Conservation (phyloP, 805 yeast genomes). For the Candida succiphila region DNA sequence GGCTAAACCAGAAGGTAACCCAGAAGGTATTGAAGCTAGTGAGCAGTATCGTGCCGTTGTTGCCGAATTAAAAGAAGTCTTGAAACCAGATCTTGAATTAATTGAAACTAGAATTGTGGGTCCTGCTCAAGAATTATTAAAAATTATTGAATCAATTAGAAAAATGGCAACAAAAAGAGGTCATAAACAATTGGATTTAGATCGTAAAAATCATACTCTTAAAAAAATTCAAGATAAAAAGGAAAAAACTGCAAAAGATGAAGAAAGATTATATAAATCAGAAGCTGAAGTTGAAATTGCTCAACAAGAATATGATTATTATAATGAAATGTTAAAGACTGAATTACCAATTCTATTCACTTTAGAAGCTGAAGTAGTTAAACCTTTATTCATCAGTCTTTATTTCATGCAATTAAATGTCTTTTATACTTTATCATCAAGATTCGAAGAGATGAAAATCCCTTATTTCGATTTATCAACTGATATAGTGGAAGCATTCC, state of each 20-base stretch:
- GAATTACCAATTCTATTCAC: slow-evolving; percentile 84
- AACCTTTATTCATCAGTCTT: slow-evolving; percentile 87
- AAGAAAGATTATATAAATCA: slow-evolving; percentile 78
- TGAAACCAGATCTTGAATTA: slow-evolving; percentile 88
- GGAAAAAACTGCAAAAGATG: slow-evolving; percentile 81
- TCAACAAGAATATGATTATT: slow-evolving; percentile 91
- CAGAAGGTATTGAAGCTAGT: slow-evolving; percentile 92
- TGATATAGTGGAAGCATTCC: slow-evolving; percentile 76
- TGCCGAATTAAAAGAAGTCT: slow-evolving; percentile 69
- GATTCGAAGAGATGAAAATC: slow-evolving; percentile 93
- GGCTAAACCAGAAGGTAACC: slow-evolving; percentile 83
- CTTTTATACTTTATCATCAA: slow-evolving; percentile 81
- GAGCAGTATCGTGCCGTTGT: slow-evolving; percentile 87
- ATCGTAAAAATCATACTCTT: slow-evolving; percentile 64
- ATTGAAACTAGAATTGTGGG: slow-evolving; percentile 82
- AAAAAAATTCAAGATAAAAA: slow-evolving; percentile 72
- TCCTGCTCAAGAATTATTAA: slow-evolving; percentile 86
- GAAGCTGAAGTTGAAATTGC: slow-evolving; percentile 88
- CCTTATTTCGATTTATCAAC: slow-evolving; percentile 86
- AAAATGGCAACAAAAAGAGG: slow-evolving; percentile 94
- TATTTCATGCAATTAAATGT: slow-evolving; percentile 97
- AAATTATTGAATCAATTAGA: slow-evolving; percentile 71
- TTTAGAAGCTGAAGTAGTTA: slow-evolving; percentile 85
- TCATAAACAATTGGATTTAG: slow-evolving; percentile 91
- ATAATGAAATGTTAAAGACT: slow-evolving; percentile 85